These are phyloP conservation scores for Arachnomyces sp. DNA, from an alignment of 2,329 filamentous ascomycete genomes.

Conservation along the genomic window DNA sequence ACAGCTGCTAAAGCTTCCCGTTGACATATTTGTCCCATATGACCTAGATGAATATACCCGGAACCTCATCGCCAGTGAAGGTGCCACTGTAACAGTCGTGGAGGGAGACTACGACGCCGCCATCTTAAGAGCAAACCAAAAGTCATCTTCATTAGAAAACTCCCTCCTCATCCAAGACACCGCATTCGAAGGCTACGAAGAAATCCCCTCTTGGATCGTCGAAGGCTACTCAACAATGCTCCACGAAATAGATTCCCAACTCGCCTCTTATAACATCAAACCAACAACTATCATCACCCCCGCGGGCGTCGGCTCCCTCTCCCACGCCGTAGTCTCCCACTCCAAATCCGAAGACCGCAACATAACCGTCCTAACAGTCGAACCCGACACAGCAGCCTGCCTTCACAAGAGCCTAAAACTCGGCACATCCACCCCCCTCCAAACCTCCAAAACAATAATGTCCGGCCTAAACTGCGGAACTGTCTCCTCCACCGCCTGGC, in stretches of 20 bases:
- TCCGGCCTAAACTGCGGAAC: conserved; percentile 65
- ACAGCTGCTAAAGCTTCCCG: conserved; percentile 46
- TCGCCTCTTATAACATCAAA: conserved; percentile 32
- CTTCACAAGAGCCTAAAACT: conserved; percentile 41
- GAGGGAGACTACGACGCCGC: conserved; percentile 57
- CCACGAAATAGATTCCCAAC: conserved; percentile 56
- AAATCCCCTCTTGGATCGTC: conserved; percentile 64
- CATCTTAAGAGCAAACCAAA: conserved; percentile 42
- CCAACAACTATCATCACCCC: conserved; percentile 51
- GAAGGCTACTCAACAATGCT: conserved; percentile 71
- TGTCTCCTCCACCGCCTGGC: conserved; percentile 58
- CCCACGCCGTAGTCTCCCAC: conserved; percentile 58
- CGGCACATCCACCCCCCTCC: conserved; percentile 42
- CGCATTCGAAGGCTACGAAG: conserved; percentile 56
- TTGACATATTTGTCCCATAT: conserved; percentile 55
- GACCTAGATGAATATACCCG: conserved; percentile 49
- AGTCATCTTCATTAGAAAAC: conserved; percentile 25
- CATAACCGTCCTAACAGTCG: conserved; percentile 54
- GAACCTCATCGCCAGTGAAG: conserved; percentile 52
- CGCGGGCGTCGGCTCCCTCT: conserved; percentile 65
- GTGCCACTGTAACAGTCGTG: conserved; percentile 49
- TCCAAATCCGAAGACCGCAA: conserved; percentile 44
- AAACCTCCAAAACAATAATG: conserved; percentile 61
- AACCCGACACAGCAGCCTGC: conserved; percentile 57
- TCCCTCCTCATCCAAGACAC: conserved; percentile 61